phyloP scores from a whole-genome alignment of 345 rosid genomes.

The Geranium rotundifolium region DNA sequence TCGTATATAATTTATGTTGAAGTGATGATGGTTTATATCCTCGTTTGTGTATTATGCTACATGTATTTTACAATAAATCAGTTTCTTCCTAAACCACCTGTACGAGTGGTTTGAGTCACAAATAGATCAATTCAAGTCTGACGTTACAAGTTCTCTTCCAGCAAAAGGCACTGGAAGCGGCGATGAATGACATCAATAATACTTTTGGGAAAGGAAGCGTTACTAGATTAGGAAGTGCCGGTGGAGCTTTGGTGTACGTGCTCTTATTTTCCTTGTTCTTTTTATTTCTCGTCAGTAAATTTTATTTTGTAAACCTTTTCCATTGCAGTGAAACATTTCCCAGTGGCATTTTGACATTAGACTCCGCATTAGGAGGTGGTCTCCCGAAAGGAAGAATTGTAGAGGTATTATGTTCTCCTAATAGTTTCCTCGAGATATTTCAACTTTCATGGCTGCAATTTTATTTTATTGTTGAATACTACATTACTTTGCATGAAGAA shows the following conservation, averaged over 20 bases:
- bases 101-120: neutral
- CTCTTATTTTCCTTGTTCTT: conserved; percentile 1
- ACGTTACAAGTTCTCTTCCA: conserved; percentile 18
- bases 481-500: no score
- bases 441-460: no score
- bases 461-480: no score
- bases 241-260: conserved; percentile 85
- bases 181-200: conserved; percentile 77
- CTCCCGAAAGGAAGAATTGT: conserved; percentile 90
- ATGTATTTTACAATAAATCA: neutral
- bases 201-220: conserved; percentile 97
- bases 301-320: no score
- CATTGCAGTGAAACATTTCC: conserved; percentile 77
- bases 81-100: neutral
- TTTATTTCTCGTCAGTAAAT: no score
- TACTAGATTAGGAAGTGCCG: conserved; percentile 88
- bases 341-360: conserved; percentile 81
- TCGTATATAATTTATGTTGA: no score
- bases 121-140: conserved; percentile 1
- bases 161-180: conserved; percentile 95
- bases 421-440: neutral
- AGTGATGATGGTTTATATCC: no score
- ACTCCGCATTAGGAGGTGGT: conserved; percentile 96
- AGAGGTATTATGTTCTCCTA: conserved; percentile 37
- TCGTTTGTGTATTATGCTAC: neutral